phyloP scores from a whole-genome alignment of 2,329 filamentous ascomycete species.

The Fusarium fujikuroi region DNA sequence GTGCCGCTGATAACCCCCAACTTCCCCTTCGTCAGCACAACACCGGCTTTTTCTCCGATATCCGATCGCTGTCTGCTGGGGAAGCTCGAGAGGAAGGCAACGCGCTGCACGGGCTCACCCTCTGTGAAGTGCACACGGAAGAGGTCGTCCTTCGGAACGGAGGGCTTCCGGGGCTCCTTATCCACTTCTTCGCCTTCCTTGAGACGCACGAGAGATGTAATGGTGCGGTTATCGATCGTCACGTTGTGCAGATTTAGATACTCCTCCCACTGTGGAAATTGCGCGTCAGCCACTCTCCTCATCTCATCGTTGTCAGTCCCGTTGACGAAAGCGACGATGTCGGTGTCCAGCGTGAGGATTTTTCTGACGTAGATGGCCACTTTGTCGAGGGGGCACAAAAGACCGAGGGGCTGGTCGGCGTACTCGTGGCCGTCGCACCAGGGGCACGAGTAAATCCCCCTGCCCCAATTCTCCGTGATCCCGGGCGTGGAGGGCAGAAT shows the following conservation, averaged over 20 bases:
- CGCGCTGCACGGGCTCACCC: constrained; percentile 57
- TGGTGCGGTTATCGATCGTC: constrained; percentile 65
- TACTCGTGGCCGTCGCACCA: constrained; percentile 74
- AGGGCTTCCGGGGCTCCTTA: constrained; percentile 55
- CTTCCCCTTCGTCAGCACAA: constrained; percentile 56
- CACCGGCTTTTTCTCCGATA: constrained; percentile 59
- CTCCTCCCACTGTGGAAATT: constrained; percentile 58
- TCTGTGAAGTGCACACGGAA: constrained; percentile 65
- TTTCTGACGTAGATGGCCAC: constrained; percentile 60
- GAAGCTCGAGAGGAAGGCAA: constrained; percentile 64
- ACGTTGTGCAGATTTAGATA: constrained; percentile 63
- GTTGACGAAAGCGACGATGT: constrained; percentile 69
- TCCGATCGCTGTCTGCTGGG: constrained; percentile 58
- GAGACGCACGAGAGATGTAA: constrained; percentile 60
- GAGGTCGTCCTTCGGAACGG: constrained; percentile 61
- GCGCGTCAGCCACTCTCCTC: constrained; percentile 52
- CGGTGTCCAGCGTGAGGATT: constrained; percentile 63
- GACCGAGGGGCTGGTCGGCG: constrained; percentile 65
- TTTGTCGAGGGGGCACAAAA: constrained; percentile 59
- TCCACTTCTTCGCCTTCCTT: constrained; percentile 50
- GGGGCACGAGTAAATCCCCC: constrained; percentile 71
- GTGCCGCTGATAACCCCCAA: constrained; percentile 57
- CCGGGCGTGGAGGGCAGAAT: constrained; percentile 66
- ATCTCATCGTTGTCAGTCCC: constrained; percentile 63
- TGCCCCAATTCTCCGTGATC: constrained; percentile 64